A percentile compares a stretch with the other conserved stretches of the same genome.
These are phyloP conservation scores for Salix brachista DNA, from an alignment of 345 rosid species.

Conservation along the genomic window DNA sequence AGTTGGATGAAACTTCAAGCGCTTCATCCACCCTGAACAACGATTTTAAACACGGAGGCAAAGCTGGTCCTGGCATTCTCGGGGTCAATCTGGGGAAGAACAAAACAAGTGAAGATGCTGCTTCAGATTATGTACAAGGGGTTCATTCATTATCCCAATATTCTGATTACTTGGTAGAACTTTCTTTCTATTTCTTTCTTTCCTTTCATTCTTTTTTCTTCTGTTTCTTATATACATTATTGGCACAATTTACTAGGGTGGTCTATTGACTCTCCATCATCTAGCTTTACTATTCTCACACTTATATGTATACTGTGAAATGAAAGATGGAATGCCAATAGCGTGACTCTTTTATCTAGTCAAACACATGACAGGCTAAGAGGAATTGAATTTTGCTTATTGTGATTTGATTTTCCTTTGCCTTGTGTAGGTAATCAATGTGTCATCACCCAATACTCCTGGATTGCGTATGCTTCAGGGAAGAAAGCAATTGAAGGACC, in stretches of 20 bases:
- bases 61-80: conserved; percentile 98
- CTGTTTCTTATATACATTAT: neutral
- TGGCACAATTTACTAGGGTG: neutral
- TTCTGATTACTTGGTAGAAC: conserved; percentile 91
- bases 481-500: conserved; percentile 88
- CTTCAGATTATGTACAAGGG: conserved; percentile 94
- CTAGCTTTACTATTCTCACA: neutral
- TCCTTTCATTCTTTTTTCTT: neutral
- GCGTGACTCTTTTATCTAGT: neutral
- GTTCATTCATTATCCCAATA: conserved; percentile 93
- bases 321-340: neutral
- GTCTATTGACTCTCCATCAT: neutral
- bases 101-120: conserved; percentile 92
- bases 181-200: neutral
- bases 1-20: conserved; percentile 77
- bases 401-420: neutral
- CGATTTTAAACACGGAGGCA: conserved; percentile 77
- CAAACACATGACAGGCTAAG: neutral
- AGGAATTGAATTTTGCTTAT: neutral
- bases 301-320: neutral
- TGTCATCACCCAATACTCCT: conserved; percentile 96
- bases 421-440: conserved; percentile 71
- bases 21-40: conserved; percentile 48
- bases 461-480: conserved; percentile 97
- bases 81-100: conserved; percentile 98